Base-by-base conservation (phyloP, 225 moss, liverwort and hornwort genomes). In the Physcomitrellopsis africana region DNA sequence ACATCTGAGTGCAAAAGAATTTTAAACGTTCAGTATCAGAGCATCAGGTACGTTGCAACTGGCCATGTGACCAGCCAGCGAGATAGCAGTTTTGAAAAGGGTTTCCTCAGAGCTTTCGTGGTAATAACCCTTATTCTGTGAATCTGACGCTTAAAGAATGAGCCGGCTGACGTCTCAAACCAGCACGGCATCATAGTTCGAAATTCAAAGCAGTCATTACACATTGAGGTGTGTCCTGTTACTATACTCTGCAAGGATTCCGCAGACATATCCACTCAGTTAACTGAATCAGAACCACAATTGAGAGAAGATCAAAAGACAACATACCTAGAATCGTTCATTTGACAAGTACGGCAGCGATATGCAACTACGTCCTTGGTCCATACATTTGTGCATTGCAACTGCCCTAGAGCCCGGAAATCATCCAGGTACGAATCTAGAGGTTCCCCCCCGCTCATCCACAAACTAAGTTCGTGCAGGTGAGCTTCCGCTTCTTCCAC, bases 321-420 rank as follows among this genome's bases (percentile, higher is more conserved):
- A 42, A 19, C 69, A 71, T 54, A 93, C 96, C 96, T 96, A 26
- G 96, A 92, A 77, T 96, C 93, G 48, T 90, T 89, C 9, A 79
- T 73, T 82, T 96, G 96, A 37, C 96, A 96, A 17, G 89, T 85
- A 9, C 93, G 86, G 58, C 96, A 96, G 24, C 96, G 90, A 80
- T 90, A 93, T 0, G 96, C 96, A 62, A 96, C 89, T 59, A 90
- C 85, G 13, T 83, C 90, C 70, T 89, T 96, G 3, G 83, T 84
- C 96, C 96, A 96, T 3, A 96, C 93, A 72, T 93, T 90, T 29
- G 91, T 93, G 74, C 96, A 96, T 76, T 96, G 93, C 57, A 79
- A 79, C 83, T 96, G 87, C 17, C 96, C 96, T 47, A 84, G 82
- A 26, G 92, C 84, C 59, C 86, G 89, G 76, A 93, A 84, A 51